phyloP scores from a whole-genome alignment of 306 rosid species.

The Neltuma alba region DNA sequence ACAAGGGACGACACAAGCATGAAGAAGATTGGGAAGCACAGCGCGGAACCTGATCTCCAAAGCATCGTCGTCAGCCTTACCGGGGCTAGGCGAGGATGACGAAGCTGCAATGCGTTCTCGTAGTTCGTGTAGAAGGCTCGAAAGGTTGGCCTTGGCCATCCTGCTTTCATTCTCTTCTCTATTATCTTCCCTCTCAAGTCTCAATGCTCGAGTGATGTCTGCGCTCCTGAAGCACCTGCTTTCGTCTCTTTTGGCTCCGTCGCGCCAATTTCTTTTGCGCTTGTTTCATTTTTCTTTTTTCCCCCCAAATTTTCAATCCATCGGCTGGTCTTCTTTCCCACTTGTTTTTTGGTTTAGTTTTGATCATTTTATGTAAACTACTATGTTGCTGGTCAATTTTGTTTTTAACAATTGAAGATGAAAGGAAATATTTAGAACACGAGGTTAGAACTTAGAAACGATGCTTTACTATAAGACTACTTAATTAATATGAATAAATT shows the following conservation, averaged over 20 bases:
- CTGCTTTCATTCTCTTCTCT: constrained; percentile 26
- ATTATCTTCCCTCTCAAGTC: background rate
- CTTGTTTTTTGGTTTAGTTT: too few relatives aligned
- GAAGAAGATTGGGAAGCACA: constrained; percentile 82
- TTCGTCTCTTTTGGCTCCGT: background rate
- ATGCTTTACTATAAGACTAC: too few relatives aligned
- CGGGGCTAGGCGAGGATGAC: constrained; percentile 51
- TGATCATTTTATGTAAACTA: too few relatives aligned
- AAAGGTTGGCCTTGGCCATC: constrained; percentile 65
- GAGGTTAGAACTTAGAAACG: too few relatives aligned
- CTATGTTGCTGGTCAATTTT: too few relatives aligned
- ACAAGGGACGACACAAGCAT: constrained; percentile 66
- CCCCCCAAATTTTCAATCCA: background rate
- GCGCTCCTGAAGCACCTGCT: background rate
- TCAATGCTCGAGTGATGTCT: background rate
- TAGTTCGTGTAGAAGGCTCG: constrained; percentile 79
- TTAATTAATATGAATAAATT: too few relatives aligned
- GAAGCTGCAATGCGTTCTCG: constrained; percentile 81
- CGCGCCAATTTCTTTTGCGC: background rate
- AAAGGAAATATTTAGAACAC: too few relatives aligned
- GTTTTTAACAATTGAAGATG: too few relatives aligned
- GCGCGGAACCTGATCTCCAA: constrained; percentile 77
- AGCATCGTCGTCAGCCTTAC: constrained; percentile 57
- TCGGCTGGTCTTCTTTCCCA: too few relatives aligned
- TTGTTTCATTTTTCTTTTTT: background rate